Evolutionary conservation across 805 yeast species (phyloP).

Genomic region (Pichia pseudocactophila): DNA sequence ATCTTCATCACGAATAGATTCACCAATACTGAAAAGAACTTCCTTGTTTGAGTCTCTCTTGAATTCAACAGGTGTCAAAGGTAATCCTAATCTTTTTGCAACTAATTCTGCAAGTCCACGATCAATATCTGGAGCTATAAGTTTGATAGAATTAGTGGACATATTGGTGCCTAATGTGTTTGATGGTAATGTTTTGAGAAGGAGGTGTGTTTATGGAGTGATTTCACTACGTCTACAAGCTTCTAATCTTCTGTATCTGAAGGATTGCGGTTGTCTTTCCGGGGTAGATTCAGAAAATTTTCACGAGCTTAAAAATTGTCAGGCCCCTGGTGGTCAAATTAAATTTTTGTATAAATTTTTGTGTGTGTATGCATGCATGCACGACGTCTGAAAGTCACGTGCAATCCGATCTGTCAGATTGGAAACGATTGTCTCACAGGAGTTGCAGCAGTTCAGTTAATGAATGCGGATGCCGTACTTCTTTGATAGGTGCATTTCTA

Average conservation of each 20-base stretch:
- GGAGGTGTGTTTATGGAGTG: not conserved
- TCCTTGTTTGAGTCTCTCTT: constrained; percentile 66
- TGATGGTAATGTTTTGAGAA: not conserved
- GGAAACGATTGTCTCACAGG: no score
- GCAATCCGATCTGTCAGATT: no score
- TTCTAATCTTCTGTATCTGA: not conserved
- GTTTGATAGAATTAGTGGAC: constrained; percentile 66
- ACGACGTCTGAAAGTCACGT: no score
- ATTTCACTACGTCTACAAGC: not conserved
- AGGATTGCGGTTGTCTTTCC: no score
- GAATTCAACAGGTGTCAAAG: constrained; percentile 52
- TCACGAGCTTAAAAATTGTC: no score
- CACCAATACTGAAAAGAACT: constrained; percentile 68
- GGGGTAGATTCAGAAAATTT: no score
- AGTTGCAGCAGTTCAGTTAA: no score
- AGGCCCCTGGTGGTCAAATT: no score
- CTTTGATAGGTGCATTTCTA: no score
- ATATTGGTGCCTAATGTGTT: constrained; percentile 24
- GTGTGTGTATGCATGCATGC: no score
- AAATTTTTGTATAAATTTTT: no score
- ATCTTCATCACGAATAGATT: constrained; percentile 80
- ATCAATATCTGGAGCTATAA: constrained; percentile 61
- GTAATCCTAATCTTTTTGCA: constrained; percentile 46
- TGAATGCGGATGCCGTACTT: no score
- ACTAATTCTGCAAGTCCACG: constrained; percentile 64